Base-by-base conservation (phyloP, 2,329 filamentous ascomycete genomes). In the Aspergillus japonicus region DNA sequence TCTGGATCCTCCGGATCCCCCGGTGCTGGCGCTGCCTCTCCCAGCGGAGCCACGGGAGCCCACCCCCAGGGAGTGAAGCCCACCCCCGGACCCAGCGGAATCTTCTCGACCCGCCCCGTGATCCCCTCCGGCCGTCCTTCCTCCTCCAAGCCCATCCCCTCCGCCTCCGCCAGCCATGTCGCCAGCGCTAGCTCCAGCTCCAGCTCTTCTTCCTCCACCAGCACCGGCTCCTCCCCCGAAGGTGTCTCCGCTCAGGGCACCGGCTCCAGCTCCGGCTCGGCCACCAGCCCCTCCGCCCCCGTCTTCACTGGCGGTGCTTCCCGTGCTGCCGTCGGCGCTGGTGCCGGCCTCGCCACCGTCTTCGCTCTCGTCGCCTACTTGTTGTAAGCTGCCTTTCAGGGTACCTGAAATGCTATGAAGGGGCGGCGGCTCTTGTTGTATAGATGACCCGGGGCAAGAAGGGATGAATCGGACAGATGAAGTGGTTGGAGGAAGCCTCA, bases 281-380 rank as follows among this genome's bases (percentile, higher is more conserved):
- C 66, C 64, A 71, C 69, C 62, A 68, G 70, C 57, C 67, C 69
- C 63, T 68, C 70, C 29, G 54, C 67, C 31, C 64, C 71, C 26
- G 56, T 70, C 12, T 83, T 79, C 80, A 83, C 81, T 60, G 83
- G 81, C 58, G 83, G 80, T 68, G 82, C 81, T 69, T 75, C 77
- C 71, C 79, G 81, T 75, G 77, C 75, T 62, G 75, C 75, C 58
- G 75, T 71, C 50, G 78, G 77, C 58, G 78, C 78, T 47, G 81
- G 81, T 70, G 81, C 79, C 60, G 81, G 80, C 68, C 75, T 85
- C 63, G 79, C 81, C 60, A 82, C 80, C 71, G 73, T 85, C 66
- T 76, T 82, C 69, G 83, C 80, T 75, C 75, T 82, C 64, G 80
- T 77, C 64, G 80, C 79, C 69, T 75, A 73, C 69, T 65, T 81